Evolutionary conservation across 225 moss, liverwort and hornwort genomes (phyloP), one percentile per base, ranked within the genome.

Genomic region (Sphagnum contortum): DNA sequence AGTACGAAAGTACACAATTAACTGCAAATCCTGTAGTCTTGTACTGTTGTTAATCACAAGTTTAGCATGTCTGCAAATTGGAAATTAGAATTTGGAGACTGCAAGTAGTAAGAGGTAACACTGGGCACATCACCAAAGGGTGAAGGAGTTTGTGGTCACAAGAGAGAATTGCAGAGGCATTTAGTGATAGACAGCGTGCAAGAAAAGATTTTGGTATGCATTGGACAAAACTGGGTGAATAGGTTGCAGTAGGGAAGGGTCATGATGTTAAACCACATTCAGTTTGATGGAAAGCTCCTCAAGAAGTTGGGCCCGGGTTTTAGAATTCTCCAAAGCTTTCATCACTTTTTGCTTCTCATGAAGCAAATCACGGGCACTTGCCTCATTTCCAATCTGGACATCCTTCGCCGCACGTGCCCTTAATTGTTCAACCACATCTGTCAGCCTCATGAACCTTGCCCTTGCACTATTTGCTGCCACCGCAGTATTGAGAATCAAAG

Each of bases 341-440:
- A 98, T 87, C n/a, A 98, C 98, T 74, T 91, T 98, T 72, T 93
- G 93, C 72, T 98, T 98, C 80, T 98, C 98, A 5, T 49, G 3
- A 48, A 98, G 87, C 45, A 84, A 72, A 52, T 68, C 71, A 51
- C 90, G 76, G 48, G 91, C 92, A 44, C 72, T 77, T 53, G 85
- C 93, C 55, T 93, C 98, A 55, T 86, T 86, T 45, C 93, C 93
- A 66, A 68, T 73, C 59, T 78, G 80, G 63, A 98, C 67, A 70
- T 93, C 93, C 62, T 89, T 52, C 57, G 75, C 79, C 12, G 98
- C 98, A 50, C 93, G 86, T 61, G 87, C 85, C 55, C 87, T 78
- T n/a, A 93, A 79, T 72, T 98, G 91, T 73, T 93, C 91, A 63
- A 89, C 89, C 5, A 84, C 93, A 83, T 91, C 89, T 9, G 86